These are phyloP conservation scores for Diaporthe nobilis DNA, from an alignment of 2,329 filamentous ascomycete genomes.

Conservation along the genomic window DNA sequence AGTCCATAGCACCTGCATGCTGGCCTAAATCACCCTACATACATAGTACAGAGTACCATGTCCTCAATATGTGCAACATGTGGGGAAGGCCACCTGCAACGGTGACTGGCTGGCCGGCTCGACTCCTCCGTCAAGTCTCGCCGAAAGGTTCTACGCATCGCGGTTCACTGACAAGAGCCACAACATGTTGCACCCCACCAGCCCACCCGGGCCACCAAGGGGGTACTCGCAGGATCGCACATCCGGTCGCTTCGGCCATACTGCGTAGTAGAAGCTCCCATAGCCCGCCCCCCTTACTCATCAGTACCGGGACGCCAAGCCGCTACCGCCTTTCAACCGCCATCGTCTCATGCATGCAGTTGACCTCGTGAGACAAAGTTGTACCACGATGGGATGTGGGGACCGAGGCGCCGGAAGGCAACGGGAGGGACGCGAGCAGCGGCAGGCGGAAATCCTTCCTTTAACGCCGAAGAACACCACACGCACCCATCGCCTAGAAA, in stretches of 20 bases:
- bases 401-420: slow-evolving; percentile 29
- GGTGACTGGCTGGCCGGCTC: slow-evolving; percentile 34
- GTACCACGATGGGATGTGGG: slow-evolving; percentile 36
- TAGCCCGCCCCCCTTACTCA: slow-evolving; percentile 14
- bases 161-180: not conserved
- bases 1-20: slow-evolving; percentile 38
- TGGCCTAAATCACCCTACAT: slow-evolving; percentile 21
- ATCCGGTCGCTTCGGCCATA: slow-evolving; percentile 16
- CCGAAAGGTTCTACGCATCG: not conserved
- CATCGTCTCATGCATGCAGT: slow-evolving; percentile 34
- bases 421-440: slow-evolving; percentile 21
- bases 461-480: slow-evolving; percentile 17
- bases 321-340: slow-evolving; percentile 34
- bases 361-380: slow-evolving; percentile 34
- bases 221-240: slow-evolving; percentile 4
- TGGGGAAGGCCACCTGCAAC: slow-evolving; percentile 34
- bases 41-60: not conserved
- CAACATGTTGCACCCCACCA: slow-evolving; percentile 3
- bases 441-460: slow-evolving; percentile 21
- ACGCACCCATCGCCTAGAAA: not conserved
- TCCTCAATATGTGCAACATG: slow-evolving; percentile 20
- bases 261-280: slow-evolving; percentile 5
- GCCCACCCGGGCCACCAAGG: not conserved
- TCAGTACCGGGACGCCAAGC: slow-evolving; percentile 38
- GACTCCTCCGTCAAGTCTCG: slow-evolving; percentile 25